A percentile compares a stretch with the other conserved stretches of the same genome.
Conservation (phyloP, 192 early-diverging fungal genomes). For the Gamsiella multidivaricata region DNA sequence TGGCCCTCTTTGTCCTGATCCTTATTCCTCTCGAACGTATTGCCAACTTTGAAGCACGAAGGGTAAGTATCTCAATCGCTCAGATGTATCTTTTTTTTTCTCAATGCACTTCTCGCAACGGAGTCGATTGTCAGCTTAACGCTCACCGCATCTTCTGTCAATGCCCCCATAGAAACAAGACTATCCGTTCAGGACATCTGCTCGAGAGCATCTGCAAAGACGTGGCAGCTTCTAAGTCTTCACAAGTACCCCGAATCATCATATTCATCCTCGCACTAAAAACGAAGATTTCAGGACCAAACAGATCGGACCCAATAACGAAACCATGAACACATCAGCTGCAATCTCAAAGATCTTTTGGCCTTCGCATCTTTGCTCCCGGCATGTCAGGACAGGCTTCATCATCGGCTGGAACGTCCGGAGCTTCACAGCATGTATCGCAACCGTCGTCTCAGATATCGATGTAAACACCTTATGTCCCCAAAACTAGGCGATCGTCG, state of each 20-base stretch:
- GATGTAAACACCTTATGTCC: conserved; percentile 48
- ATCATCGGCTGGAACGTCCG: conserved; percentile 66
- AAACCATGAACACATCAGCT: conserved; percentile 52
- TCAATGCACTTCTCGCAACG: no score
- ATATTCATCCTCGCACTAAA: no score
- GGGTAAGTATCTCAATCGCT: conserved; percentile 18
- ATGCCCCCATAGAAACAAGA: conserved; percentile 49
- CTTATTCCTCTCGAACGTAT: conserved; percentile 58
- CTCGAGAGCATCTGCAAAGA: conserved; percentile 58
- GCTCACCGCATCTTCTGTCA: no score
- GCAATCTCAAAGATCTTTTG: conserved; percentile 63
- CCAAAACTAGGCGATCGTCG: no score
- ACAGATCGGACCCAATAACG: no score
- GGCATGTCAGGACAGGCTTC: conserved; percentile 56
- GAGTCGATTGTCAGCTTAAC: no score
- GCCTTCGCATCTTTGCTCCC: conserved; percentile 64
- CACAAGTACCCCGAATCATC: background rate
- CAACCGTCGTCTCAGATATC: conserved; percentile 59
- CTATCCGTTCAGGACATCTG: conserved; percentile 60
- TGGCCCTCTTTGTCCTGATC: conserved; percentile 55
- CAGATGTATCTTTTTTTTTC: background rate
- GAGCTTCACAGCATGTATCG: conserved; percentile 61
- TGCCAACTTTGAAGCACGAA: conserved; percentile 59
- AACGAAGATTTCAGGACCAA: no score
- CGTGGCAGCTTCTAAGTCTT: conserved; percentile 56